Percentiles rank a stretch among this genome's conserved stretches.
Evolutionary conservation across 1,284 basidiomycete genomes (phyloP).

Genomic region (Erythrobasidium hasegawianum): DNA sequence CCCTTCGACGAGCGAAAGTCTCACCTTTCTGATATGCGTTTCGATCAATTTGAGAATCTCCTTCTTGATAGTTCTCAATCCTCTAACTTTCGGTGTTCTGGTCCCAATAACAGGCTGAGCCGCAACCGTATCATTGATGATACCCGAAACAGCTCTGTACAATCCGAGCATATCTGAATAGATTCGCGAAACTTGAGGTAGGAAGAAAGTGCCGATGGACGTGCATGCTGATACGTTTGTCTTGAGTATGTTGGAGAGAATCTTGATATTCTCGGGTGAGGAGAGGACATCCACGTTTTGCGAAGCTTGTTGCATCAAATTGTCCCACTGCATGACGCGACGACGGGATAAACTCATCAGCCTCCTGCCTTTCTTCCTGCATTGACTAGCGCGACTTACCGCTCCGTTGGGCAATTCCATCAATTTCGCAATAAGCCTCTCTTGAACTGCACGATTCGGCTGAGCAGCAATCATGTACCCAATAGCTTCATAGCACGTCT

Average conservation of each 20-base stretch:
- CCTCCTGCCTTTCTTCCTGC: no score
- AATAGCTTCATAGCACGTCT: constrained; percentile 94
- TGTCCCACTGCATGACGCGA: constrained; percentile 88
- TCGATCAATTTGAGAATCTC: constrained; percentile 90
- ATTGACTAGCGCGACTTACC: no score
- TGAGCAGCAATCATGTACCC: constrained; percentile 99
- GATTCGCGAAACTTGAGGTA: constrained; percentile 91
- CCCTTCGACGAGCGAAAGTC: neutral
- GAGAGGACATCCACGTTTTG: constrained; percentile 88
- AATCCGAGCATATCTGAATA: constrained; percentile 98
- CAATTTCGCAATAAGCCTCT: constrained; percentile 86
- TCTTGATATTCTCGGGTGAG: constrained; percentile 92
- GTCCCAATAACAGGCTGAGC: constrained; percentile 87
- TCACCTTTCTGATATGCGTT: constrained; percentile 67
- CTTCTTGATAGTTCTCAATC: constrained; percentile 95
- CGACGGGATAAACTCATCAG: no score
- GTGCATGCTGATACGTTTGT: constrained; percentile 98
- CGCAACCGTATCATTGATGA: constrained; percentile 89
- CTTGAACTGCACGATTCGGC: constrained; percentile 94
- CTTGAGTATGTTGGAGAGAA: constrained; percentile 94
- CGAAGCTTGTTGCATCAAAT: constrained; percentile 91
- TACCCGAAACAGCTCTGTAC: constrained; percentile 96
- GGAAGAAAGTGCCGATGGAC: constrained; percentile 94
- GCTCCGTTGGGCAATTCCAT: constrained; percentile 98
- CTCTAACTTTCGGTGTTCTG: constrained; percentile 93